These are phyloP conservation scores for Beauveria sp. DNA, from an alignment of 2,329 filamentous ascomycete genomes.

Conservation along the genomic window DNA sequence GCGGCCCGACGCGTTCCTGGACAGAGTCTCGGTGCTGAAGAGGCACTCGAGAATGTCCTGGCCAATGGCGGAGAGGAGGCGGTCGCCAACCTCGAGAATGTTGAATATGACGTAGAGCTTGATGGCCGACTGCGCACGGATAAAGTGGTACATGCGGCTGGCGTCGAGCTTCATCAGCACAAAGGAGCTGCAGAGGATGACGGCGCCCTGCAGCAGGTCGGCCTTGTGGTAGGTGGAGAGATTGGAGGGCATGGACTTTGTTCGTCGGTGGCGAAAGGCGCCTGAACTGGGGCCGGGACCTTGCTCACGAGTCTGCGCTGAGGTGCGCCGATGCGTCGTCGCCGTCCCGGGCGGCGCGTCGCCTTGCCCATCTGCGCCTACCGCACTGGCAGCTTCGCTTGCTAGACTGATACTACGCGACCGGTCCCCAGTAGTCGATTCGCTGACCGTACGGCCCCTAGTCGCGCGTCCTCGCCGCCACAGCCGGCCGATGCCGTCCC, in stretches of 20 bases:
- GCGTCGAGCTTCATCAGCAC: conserved; percentile 88
- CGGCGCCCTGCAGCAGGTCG: conserved; percentile 80
- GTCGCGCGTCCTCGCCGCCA: conserved; percentile 53
- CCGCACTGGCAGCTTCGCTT: conserved; percentile 17
- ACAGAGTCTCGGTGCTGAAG: conserved; percentile 87
- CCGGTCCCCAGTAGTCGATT: conserved; percentile 27
- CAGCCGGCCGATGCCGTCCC: conserved; percentile 69
- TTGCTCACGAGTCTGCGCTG: conserved; percentile 13
- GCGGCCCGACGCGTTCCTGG: conserved; percentile 77
- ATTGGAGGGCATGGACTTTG: conserved; percentile 77
- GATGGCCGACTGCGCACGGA: conserved; percentile 91
- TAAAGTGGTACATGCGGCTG: conserved; percentile 96
- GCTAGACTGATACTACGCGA: conserved; percentile 33
- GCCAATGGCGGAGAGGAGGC: conserved; percentile 80
- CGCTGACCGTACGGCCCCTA: conserved; percentile 29
- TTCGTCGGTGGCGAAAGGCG: conserved; percentile 57
- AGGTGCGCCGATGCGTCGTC: conserved; percentile 14
- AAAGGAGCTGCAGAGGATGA: conserved; percentile 79
- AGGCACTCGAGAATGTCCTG: conserved; percentile 96
- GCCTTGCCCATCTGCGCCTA: conserved; percentile 1
- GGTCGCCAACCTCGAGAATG: conserved; percentile 86
- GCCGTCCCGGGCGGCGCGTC: background rate
- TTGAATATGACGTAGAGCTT: conserved; percentile 99
- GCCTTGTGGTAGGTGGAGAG: conserved; percentile 88
- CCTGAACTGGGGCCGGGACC: conserved; percentile 26